Evolutionary conservation across 805 yeast genomes (phyloP).

Genomic region (Yamadazyma ubonensis): DNA sequence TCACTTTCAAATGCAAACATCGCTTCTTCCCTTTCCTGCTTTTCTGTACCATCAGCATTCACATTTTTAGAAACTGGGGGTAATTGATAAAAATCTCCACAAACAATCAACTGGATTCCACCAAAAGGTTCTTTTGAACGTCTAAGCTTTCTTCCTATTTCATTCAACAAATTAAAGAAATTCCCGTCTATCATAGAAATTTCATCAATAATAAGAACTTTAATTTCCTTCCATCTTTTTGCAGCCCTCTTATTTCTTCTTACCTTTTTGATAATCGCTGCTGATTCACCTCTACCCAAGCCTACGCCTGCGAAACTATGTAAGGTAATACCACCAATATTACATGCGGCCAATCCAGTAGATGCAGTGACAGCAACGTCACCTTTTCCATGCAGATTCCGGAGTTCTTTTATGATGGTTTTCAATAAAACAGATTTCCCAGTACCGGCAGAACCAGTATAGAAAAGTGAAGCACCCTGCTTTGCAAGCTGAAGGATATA

Average conservation of each 20-base stretch:
- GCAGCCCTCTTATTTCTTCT: slow-evolving; percentile 49
- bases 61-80: slow-evolving; percentile 62
- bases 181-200: slow-evolving; percentile 77
- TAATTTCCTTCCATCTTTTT: slow-evolving; percentile 53
- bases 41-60: slow-evolving; percentile 26
- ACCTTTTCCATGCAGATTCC: slow-evolving; percentile 43
- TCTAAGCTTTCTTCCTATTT: slow-evolving; percentile 54
- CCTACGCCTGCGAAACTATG: slow-evolving; percentile 82
- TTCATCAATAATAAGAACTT: slow-evolving; percentile 73
- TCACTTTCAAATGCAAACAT: slow-evolving; percentile 64
- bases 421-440: slow-evolving; percentile 89
- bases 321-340: slow-evolving; percentile 74
- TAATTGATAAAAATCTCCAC: slow-evolving; percentile 81
- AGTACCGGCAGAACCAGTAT: slow-evolving; percentile 98
- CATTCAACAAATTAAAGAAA: slow-evolving; percentile 61
- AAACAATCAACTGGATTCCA: slow-evolving; percentile 70
- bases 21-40: slow-evolving; percentile 19
- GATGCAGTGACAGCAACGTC: slow-evolving; percentile 78
- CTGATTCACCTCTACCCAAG: slow-evolving; percentile 55
- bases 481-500: slow-evolving; percentile 63
- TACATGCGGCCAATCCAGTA: slow-evolving; percentile 81
- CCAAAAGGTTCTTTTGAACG: slow-evolving; percentile 62
- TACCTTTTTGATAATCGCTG: slow-evolving; percentile 49
- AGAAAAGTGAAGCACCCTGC: slow-evolving; percentile 70
- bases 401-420: slow-evolving; percentile 56